Percentiles rank a stretch among this genome's conserved stretches.
These are phyloP conservation scores for Coprinopsis sp. DNA, from an alignment of 768 basidiomycete species.

Conservation along the genomic window DNA sequence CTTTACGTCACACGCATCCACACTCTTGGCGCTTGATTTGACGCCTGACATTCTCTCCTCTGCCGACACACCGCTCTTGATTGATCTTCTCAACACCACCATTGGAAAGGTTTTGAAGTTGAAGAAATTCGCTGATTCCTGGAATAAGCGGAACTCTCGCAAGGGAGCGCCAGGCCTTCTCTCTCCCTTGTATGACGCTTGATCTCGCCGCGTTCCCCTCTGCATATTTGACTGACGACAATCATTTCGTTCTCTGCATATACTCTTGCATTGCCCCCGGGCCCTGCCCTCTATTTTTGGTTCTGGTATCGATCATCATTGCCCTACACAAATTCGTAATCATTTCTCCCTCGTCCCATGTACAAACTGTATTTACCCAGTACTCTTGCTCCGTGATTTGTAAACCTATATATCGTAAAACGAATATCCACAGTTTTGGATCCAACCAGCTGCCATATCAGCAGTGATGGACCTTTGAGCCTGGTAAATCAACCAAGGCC, in stretches of 20 bases:
- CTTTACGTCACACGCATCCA: not conserved
- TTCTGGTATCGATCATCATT: not conserved
- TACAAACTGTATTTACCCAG: not conserved
- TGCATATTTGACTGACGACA: no score
- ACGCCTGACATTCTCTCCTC: not conserved
- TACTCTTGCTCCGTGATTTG: no score
- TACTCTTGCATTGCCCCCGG: not conserved
- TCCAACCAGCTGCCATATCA: constrained; percentile 18
- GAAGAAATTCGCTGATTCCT: not conserved
- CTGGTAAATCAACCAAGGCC: constrained; percentile 17
- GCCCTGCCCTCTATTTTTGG: not conserved
- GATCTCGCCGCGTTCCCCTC: no score
- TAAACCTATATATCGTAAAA: not conserved
- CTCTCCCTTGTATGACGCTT: not conserved
- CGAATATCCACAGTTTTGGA: constrained; percentile 20
- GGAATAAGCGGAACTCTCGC: not conserved
- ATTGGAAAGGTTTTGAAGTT: not conserved
- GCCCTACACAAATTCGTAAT: not conserved
- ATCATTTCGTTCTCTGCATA: no score
- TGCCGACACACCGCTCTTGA: not conserved
- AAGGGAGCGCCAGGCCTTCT: no score
- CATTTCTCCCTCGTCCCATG: not conserved
- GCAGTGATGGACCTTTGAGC: constrained; percentile 14
- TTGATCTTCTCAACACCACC: not conserved
- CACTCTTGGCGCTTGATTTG: not conserved